These are phyloP conservation scores for Candida maesae DNA, from an alignment of 805 yeast genomes.

Conservation along the genomic window DNA sequence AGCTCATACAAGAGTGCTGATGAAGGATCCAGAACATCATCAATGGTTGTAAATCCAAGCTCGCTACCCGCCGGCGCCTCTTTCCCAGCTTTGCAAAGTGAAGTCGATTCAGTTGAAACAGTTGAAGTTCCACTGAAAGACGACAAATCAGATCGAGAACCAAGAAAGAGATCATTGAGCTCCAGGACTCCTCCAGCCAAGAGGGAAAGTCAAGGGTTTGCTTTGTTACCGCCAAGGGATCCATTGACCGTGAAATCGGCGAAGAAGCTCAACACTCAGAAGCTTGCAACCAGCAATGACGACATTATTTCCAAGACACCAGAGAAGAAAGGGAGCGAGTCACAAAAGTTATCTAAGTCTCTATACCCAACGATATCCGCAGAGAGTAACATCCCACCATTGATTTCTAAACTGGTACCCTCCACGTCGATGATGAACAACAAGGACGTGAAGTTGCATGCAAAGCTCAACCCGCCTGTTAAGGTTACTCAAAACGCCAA, in stretches of 20 bases:
- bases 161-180: slow-evolving; percentile 1
- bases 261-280: slow-evolving; percentile 13
- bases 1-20: slow-evolving; percentile 25
- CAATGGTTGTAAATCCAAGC: slow-evolving; percentile 16
- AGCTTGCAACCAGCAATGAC: too few relatives aligned
- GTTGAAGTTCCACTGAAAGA: slow-evolving; percentile 21
- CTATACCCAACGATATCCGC: too few relatives aligned
- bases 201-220: slow-evolving; percentile 30
- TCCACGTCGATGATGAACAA: too few relatives aligned
- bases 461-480: too few relatives aligned
- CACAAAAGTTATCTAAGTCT: too few relatives aligned
- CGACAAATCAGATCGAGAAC: slow-evolving; percentile 11
- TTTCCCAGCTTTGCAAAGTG: neutral
- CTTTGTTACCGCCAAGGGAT: slow-evolving; percentile 28
- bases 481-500: too few relatives aligned
- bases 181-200: slow-evolving; percentile 23
- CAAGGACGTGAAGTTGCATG: too few relatives aligned
- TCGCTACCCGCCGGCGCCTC: slow-evolving; percentile 6
- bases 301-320: slow-evolving; percentile 8
- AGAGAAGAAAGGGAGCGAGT: too few relatives aligned
- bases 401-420: too few relatives aligned
- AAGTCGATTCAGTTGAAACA: slow-evolving; percentile 15
- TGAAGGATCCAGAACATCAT: slow-evolving; percentile 15
- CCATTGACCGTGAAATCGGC: slow-evolving; percentile 29
- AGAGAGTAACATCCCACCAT: too few relatives aligned